Evolutionary conservation across 257 asterid species (phyloP).

Genomic region (Salvia splendens): DNA sequence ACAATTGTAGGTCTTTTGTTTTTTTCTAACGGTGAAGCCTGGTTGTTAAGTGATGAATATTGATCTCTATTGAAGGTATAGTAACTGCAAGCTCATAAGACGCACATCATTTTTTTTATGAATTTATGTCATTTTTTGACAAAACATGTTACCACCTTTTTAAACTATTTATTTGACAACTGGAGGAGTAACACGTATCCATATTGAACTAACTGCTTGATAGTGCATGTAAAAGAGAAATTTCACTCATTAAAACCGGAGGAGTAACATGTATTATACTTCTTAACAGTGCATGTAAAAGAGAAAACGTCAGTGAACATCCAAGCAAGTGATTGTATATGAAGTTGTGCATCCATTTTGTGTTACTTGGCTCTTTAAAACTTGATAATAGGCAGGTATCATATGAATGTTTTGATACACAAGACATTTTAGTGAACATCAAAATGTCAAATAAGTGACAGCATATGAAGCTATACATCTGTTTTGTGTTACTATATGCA

Average conservation of each 20-base stretch:
- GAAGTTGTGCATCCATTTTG: not conserved
- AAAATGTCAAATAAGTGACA: not conserved
- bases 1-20: not conserved
- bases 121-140: not conserved
- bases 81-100: conserved; percentile 11
- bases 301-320: conserved; percentile 10
- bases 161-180: not conserved
- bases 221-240: no score
- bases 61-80: not conserved
- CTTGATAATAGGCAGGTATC: conserved; percentile 3
- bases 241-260: not conserved
- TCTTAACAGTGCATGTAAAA: not conserved
- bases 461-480: not conserved
- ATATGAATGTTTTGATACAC: not conserved
- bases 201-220: no score
- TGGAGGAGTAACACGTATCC: no score
- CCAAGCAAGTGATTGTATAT: not conserved
- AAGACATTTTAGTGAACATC: conserved; percentile 2
- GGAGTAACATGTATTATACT: conserved; percentile 2
- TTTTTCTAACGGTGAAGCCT: not conserved
- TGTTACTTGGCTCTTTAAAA: conserved; percentile 3
- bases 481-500: conserved; percentile 1
- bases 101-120: not conserved
- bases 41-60: conserved; percentile 4
- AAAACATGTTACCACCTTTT: not conserved